Base-by-base conservation (phyloP, 129 eudicot species). In the Scalesia atractyloides region DNA sequence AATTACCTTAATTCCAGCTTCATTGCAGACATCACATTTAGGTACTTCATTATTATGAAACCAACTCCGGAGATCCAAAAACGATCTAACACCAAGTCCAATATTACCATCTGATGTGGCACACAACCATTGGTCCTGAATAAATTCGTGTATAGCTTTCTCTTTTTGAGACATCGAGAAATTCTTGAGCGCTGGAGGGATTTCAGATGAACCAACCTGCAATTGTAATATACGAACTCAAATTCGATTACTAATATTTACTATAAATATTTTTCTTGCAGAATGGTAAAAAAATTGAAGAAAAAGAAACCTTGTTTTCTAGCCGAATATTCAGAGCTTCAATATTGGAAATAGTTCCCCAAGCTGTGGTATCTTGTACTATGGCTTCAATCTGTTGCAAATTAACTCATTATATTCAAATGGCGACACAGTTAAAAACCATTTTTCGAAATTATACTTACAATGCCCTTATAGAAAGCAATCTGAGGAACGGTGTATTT, bases 51-150 rank as follows among this genome's bases (percentile, higher is more conserved):
- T 90, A 49, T 70, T 81, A 63, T 82, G 93, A 70, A 95, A 95
- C 97, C 99, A 95, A 75, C 99, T 88, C 57, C 99, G 83, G 36
- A 90, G 93, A 82, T 95, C 99, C 52, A 95, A 81, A 66, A 95
- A 90, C 53, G 99, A 95, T 80, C 99, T 84, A 44, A 90, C 83
- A 70, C 99, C 97, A 52, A 95, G 87, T 51, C 97, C 97, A 46
- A 95, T 69, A 17, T 74, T 74, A 67, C 86, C 96, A 73, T 84
- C 91, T 59, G 80, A 44, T 14, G 79, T 82, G 30, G 67, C 54
- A 73, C 84, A 95, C 61, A 95, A 76, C 99, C 99, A 95, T 62
- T 89, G 79, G 82, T 95, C 99, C 79, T 72, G 59, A 13, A 86
- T 79, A 51, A 95, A 75, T 68, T 90, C 96, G 11, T 84, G 89